A percentile compares a stretch with the other conserved stretches of the same genome.
These are phyloP conservation scores for Elongisporangium senticosum DNA, from an alignment of 352 stramenopile genomes.

Conservation along the genomic window DNA sequence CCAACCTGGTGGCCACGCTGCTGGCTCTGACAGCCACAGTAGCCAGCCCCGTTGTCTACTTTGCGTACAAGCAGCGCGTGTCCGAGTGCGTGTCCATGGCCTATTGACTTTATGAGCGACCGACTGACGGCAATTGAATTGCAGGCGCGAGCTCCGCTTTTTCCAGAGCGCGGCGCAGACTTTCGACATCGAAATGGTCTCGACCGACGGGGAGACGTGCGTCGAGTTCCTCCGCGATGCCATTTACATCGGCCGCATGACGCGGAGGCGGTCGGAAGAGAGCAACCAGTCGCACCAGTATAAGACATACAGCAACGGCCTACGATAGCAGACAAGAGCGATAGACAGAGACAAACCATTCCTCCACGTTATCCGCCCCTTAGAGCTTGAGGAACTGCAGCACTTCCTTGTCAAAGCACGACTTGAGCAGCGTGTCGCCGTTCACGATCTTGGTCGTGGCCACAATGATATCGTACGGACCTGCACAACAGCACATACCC, in stretches of 20 bases:
- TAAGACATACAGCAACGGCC: neutral
- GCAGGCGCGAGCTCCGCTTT: slow-evolving; percentile 34
- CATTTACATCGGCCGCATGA: slow-evolving; percentile 48
- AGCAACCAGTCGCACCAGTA: slow-evolving; percentile 2
- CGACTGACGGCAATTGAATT: neutral
- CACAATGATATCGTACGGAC: slow-evolving; percentile 90
- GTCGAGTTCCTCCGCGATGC: slow-evolving; percentile 24
- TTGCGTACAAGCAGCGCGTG: slow-evolving; percentile 74
- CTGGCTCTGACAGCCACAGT: slow-evolving; percentile 17
- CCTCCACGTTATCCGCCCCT: neutral
- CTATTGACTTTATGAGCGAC: neutral
- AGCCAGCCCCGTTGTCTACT: slow-evolving; percentile 14
- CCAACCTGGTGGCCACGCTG: slow-evolving; percentile 35
- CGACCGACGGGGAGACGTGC: slow-evolving; percentile 3
- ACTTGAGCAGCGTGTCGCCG: slow-evolving; percentile 80
- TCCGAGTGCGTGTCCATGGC: slow-evolving; percentile 15
- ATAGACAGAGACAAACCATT: slow-evolving; percentile 5
- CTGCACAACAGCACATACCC: slow-evolving; percentile 23
- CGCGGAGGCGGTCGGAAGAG: slow-evolving; percentile 3
- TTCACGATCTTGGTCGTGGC: slow-evolving; percentile 92
- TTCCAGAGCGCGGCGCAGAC: slow-evolving; percentile 24
- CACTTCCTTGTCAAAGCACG: slow-evolving; percentile 82
- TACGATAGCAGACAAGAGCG: neutral
- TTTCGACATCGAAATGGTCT: slow-evolving; percentile 38
- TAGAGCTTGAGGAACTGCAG: slow-evolving; percentile 70